Conservation (phyloP, 495 filamentous ascomycete species). For the Tuber microsphaerosporum region DNA sequence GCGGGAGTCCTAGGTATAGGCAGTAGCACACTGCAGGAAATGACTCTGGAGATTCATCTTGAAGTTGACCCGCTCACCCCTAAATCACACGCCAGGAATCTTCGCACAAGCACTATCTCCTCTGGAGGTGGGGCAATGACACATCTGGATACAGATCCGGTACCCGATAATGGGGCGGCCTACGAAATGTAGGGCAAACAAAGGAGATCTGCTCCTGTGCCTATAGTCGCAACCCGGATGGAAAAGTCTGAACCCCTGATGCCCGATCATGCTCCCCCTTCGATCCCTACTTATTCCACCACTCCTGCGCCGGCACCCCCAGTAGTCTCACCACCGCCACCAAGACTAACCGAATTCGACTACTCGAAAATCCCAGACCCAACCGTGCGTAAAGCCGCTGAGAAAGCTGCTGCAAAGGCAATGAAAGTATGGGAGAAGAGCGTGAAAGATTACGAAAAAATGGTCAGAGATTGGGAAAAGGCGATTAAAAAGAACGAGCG, state of each 20-base stretch:
- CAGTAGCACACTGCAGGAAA: too few species aligned
- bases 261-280: neutral
- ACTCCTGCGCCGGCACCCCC: constrained; percentile 31
- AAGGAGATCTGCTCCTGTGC: too few species aligned
- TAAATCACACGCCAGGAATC: too few species aligned
- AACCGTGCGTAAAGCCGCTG: constrained; percentile 49
- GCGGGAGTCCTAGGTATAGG: too few species aligned
- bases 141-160: too few species aligned
- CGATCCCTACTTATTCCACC: neutral
- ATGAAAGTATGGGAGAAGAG: constrained; percentile 54
- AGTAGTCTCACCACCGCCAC: constrained; percentile 43
- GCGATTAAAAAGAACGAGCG: constrained; percentile 49
- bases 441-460: constrained; percentile 58
- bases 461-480: constrained; percentile 54
- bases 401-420: constrained; percentile 46
- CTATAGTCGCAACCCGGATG: neutral
- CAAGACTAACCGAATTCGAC: constrained; percentile 42
- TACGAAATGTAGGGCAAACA: too few species aligned
- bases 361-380: constrained; percentile 19
- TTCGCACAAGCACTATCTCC: too few species aligned
- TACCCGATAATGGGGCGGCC: too few species aligned
- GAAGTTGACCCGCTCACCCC: too few species aligned
- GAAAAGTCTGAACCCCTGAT: neutral
- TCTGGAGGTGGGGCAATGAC: too few species aligned
- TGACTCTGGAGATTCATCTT: too few species aligned